phyloP scores from a whole-genome alignment of 495 filamentous ascomycete genomes.

The Penicillium atrosanguineum region DNA sequence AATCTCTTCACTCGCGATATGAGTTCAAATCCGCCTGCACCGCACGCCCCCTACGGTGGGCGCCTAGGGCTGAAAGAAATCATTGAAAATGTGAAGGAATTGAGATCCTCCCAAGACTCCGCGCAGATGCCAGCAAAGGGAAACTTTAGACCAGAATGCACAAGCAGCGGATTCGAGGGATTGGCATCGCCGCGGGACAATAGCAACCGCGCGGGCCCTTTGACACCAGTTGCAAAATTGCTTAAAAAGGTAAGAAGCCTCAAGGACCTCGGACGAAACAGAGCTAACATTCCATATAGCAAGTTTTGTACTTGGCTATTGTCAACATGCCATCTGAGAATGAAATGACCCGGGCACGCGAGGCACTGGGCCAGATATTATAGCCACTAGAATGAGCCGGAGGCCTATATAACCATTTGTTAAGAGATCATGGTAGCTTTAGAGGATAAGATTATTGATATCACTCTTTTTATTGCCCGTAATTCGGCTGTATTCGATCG shows the following conservation, averaged over 20 bases:
- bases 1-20: neutral
- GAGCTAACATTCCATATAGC: conserved; percentile 20
- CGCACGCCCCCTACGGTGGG: conserved; percentile 1
- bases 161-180: neutral
- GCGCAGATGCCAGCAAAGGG: neutral
- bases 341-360: conserved; percentile 34
- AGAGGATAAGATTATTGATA: neutral
- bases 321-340: conserved; percentile 50
- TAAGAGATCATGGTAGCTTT: neutral
- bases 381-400: neutral
- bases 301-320: conserved; percentile 51
- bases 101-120: neutral
- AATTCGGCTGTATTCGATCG: neutral
- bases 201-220: neutral
- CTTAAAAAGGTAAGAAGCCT: conserved; percentile 13
- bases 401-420: neutral
- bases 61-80: conserved; percentile 4
- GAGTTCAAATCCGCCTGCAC: conserved; percentile 11
- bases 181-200: neutral
- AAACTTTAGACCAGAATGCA: neutral
- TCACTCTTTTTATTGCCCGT: neutral
- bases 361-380: neutral
- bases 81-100: conserved; percentile 2
- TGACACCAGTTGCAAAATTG: conserved; percentile 8
- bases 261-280: neutral